phyloP scores from a whole-genome alignment of 208 protist species.

The Leishmania guyanensis region DNA sequence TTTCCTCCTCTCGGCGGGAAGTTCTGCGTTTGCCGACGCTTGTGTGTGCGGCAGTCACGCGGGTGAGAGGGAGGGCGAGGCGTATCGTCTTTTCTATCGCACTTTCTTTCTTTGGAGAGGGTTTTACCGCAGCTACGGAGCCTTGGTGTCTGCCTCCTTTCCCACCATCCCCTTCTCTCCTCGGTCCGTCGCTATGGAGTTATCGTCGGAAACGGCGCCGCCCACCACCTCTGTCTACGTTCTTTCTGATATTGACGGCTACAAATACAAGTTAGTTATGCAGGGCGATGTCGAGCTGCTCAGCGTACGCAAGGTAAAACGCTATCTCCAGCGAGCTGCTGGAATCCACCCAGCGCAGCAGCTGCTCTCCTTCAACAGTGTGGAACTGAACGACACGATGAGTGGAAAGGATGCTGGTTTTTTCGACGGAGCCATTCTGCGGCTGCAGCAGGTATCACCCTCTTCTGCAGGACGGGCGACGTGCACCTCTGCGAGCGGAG shows the following conservation, averaged over 20 bases:
- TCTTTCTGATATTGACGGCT: constrained; percentile 72
- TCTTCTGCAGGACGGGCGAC: neutral
- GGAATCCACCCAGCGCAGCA: constrained; percentile 50
- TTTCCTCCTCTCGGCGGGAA: neutral
- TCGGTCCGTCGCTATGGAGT: neutral
- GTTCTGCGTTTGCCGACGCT: too few relatives aligned
- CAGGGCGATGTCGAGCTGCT: constrained; percentile 63
- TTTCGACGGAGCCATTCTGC: constrained; percentile 56
- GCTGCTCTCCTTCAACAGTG: constrained; percentile 55
- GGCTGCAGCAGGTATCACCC: constrained; percentile 35
- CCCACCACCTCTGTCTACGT: constrained; percentile 50
- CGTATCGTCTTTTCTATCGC: neutral
- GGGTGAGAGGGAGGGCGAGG: neutral
- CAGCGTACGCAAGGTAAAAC: constrained; percentile 58
- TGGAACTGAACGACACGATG: constrained; percentile 32
- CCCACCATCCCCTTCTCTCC: neutral
- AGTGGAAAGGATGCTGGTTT: constrained; percentile 58
- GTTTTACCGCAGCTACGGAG: neutral
- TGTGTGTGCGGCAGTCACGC: too few relatives aligned
- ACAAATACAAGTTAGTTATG: constrained; percentile 85
- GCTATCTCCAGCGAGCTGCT: constrained; percentile 67
- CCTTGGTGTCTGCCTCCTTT: constrained; percentile 10
- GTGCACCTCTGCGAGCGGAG: neutral
- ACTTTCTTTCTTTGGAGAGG: neutral
- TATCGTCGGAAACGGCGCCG: neutral